A percentile compares a stretch with the other conserved stretches of the same genome.
Conservation (phyloP, 1,139 yeast genomes). For the Magnusiomyces ingens region DNA sequence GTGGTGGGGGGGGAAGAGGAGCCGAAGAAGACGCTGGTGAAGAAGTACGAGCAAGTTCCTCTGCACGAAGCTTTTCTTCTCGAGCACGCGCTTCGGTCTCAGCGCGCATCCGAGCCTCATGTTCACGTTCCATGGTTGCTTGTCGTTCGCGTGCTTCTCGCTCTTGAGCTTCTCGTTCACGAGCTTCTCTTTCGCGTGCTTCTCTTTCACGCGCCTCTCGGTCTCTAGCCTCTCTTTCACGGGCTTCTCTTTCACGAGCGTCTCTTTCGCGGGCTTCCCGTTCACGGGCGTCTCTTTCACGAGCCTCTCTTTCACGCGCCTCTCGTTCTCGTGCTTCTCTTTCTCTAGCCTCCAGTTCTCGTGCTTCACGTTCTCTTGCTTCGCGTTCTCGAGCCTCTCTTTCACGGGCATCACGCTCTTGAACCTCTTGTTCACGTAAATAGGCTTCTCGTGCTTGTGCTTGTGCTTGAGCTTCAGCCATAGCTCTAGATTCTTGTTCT, state of each 20-base stretch:
- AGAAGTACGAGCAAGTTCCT: neutral
- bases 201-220: neutral
- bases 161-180: neutral
- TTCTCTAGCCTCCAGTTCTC: too few species aligned
- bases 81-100: constrained; percentile 5
- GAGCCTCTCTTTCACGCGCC: neutral
- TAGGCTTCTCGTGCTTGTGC: too few species aligned
- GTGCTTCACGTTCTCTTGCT: neutral
- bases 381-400: neutral
- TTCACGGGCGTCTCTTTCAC: too few species aligned
- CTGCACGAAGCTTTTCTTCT: constrained; percentile 1
- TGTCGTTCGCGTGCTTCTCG: neutral
- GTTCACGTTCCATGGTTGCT: neutral
- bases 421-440: too few species aligned
- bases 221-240: neutral
- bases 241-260: neutral
- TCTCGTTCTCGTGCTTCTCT: neutral
- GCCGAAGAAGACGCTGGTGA: too few species aligned
- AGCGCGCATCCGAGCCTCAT: constrained; percentile 1
- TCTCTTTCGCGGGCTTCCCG: neutral
- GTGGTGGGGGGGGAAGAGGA: neutral
- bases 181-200: neutral
- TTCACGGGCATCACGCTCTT: too few species aligned
- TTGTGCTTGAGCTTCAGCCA: too few species aligned
- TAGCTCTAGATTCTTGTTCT: too few species aligned